Evolutionary conservation across 371 early-diverging fungal genomes (phyloP), one percentile per base, ranked within the genome.

Genomic region (Smittium mucronatum): DNA sequence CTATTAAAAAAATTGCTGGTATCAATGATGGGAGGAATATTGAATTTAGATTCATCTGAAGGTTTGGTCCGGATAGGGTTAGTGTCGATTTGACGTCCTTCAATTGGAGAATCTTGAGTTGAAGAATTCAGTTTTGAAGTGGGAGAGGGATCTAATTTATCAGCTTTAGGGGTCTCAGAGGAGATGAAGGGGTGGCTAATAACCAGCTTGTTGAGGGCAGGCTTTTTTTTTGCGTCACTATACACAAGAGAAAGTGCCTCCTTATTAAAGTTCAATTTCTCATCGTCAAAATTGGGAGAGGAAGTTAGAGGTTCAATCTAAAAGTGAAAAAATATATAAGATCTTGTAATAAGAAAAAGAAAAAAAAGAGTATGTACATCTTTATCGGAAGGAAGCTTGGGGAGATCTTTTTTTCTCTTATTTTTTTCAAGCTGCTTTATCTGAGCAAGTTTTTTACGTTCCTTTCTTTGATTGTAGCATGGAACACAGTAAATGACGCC

Each of bases 391-490:
- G 80, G 80, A 63, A 80, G 57, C 33, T 75, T 73, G 0, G 80
- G 80, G 47, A 80, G 70, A 69, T 73, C 70, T 58, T 80, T 80
- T 64, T 74, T 73, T 32, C 69, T 47, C 21, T 47, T 26, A 25
- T 73, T 57, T 70, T 71, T 70, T 57, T 76, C 75, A 57, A 76
- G 74, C 25, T 76, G 58, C 35, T 76, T 71, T 35, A 73, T 70
- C 28, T 71, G 69, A 0, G 76, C 73, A 2, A 77, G 73, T 72
- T 73, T 74, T 58, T 80, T 80, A 17, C 74, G 70, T 60, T 79
- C 80, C 21, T 77, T 69, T n/a, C 80, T 75, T 70, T 78, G 78
- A 21, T 69, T 74, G 65, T 80, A 82, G 64, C 82, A 82, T 26
- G 35, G 36, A 28, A 80, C 80, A 36, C 81, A 81, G 63, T 79